These are phyloP conservation scores for Pseudocercospora cruenta DNA, from an alignment of 2,329 filamentous ascomycete genomes.

Conservation along the genomic window DNA sequence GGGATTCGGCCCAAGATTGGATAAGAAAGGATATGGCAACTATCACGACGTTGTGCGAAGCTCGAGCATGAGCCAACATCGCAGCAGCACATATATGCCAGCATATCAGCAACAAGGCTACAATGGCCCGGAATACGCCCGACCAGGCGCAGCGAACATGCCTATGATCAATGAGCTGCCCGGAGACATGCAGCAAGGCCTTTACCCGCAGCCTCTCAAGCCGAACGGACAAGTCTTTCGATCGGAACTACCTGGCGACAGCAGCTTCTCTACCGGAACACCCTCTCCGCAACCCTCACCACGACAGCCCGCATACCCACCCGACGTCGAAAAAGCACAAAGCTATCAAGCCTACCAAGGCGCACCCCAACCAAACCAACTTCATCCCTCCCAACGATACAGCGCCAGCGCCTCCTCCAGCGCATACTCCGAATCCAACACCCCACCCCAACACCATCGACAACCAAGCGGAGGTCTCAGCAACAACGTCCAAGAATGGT, in stretches of 20 bases:
- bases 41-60: constrained; percentile 34
- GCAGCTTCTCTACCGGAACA: constrained; percentile 16
- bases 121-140: constrained; percentile 28
- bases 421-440: constrained; percentile 18
- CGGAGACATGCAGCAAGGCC: constrained; percentile 41
- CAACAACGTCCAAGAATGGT: constrained; percentile 26
- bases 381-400: constrained; percentile 12
- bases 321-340: constrained; percentile 15
- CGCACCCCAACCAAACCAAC: constrained; percentile 19
- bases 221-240: constrained; percentile 29
- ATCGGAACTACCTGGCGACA: constrained; percentile 36
- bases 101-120: constrained; percentile 35
- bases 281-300: constrained; percentile 27
- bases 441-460: constrained; percentile 16
- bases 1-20: constrained; percentile 21
- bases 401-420: constrained; percentile 5
- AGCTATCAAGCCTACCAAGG: constrained; percentile 26
- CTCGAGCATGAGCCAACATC: constrained; percentile 19
- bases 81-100: constrained; percentile 29
- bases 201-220: constrained; percentile 30
- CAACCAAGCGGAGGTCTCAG: constrained; percentile 10
- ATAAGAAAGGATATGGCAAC: constrained; percentile 35
- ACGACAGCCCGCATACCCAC: constrained; percentile 12
- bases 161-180: constrained; percentile 46
- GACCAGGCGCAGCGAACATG: constrained; percentile 32